Evolutionary conservation across 306 rosid species (phyloP).

Genomic region (Ormosia emarginata): DNA sequence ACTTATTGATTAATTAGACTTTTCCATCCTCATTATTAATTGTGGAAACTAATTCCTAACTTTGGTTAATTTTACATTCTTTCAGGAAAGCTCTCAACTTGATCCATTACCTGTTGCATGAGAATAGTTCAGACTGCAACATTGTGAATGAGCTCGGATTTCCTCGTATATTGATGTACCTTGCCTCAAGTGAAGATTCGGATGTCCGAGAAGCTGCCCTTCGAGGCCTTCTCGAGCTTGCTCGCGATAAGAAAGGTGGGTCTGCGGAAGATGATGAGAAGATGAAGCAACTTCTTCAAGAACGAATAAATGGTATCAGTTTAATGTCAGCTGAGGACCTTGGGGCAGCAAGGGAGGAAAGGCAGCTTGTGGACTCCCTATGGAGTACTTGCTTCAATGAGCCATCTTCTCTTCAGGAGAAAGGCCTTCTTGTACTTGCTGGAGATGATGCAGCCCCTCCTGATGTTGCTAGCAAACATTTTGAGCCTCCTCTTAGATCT

Average conservation of each 20-base stretch:
- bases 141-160: constrained; percentile 61
- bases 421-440: constrained; percentile 79
- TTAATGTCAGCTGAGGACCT: constrained; percentile 78
- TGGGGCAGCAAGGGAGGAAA: constrained; percentile 70
- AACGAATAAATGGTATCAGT: constrained; percentile 57
- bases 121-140: constrained; percentile 64
- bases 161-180: constrained; percentile 70
- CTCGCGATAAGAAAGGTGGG: constrained; percentile 32
- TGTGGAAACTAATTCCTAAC: neutral
- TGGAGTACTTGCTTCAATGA: constrained; percentile 69
- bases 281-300: constrained; percentile 73
- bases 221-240: constrained; percentile 62
- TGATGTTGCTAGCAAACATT: constrained; percentile 74
- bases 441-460: constrained; percentile 81
- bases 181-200: constrained; percentile 65
- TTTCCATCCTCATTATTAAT: neutral
- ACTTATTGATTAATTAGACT: neutral
- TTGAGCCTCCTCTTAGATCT: constrained; percentile 81
- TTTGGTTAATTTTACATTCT: neutral
- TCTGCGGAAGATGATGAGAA: constrained; percentile 52
- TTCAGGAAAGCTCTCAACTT: constrained; percentile 92
- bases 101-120: constrained; percentile 70
- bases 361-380: constrained; percentile 74
- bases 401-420: constrained; percentile 65
- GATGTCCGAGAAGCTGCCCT: constrained; percentile 92